Evolutionary conservation across 495 filamentous ascomycete genomes (phyloP).

Genomic region (Penicillium simplicissimum): DNA sequence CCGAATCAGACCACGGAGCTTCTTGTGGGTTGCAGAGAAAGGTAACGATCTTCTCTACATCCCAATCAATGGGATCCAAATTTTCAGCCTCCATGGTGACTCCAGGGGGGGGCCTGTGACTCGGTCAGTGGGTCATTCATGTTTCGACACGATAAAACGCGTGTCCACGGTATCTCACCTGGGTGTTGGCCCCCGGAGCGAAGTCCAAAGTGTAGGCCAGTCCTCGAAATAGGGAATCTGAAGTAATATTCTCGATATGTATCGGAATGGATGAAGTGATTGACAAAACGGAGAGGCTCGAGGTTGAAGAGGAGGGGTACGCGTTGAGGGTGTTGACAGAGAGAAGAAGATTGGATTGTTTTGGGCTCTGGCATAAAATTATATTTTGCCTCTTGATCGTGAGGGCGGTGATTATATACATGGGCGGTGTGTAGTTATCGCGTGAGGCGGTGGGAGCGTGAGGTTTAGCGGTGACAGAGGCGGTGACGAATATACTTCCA

Average conservation of each 20-base stretch:
- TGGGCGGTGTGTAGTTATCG: neutral
- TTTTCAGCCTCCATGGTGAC: slow-evolving; percentile 15
- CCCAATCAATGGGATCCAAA: slow-evolving; percentile 68
- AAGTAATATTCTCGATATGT: neutral
- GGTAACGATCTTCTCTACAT: slow-evolving; percentile 60
- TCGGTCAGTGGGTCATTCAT: neutral
- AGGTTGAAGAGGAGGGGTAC: too few relatives aligned
- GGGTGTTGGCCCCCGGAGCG: slow-evolving; percentile 6
- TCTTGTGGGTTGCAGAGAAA: slow-evolving; percentile 59
- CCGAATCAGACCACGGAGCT: slow-evolving; percentile 43
- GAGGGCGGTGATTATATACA: neutral
- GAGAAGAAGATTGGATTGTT: neutral
- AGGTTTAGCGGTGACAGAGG: neutral
- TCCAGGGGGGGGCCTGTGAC: slow-evolving; percentile 8
- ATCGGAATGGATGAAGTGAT: too few relatives aligned
- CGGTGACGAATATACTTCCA: too few relatives aligned
- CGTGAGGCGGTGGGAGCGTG: neutral
- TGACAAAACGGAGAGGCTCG: too few relatives aligned
- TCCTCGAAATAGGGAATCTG: neutral
- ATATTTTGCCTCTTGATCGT: neutral
- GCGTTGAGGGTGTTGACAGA: too few relatives aligned
- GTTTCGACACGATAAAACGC: neutral
- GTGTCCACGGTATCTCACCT: slow-evolving; percentile 2
- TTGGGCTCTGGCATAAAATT: neutral
- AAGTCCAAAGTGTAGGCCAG: neutral